Evolutionary conservation across 768 basidiomycete species (phyloP), one percentile per base, ranked within the genome.

Genomic region (Hypholoma sublateritium): DNA sequence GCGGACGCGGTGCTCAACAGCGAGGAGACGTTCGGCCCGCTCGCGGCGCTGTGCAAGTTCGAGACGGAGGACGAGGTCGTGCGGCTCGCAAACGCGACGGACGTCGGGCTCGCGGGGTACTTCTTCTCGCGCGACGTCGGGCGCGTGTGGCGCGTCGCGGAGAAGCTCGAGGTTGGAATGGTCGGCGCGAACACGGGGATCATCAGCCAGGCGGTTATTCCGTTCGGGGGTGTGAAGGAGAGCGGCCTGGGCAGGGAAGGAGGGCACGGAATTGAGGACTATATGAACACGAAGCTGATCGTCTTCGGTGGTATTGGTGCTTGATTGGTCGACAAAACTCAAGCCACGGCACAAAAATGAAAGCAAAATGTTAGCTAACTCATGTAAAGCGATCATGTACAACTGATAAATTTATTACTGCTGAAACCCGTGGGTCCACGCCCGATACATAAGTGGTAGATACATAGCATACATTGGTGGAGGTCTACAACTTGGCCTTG

Each of bases 11-110:
- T 80, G 35, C 67, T 96, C 64, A 81, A 84, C 64, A 67, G 65
- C 9, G 97, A 98, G 69, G 97, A 99, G 78, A 98, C 97, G 0
- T 99, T 99, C 66, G 97, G 96, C 0, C 95, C 93, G 0, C 71
- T 96, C 37, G 94, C 94, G 0, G 89, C 91, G 6, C 75, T 99
- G 21, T 87, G 83, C 69, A 88, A 88, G 67, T 99, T 99, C 67
- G 86, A 91, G 70, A 94, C 93, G 0, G 97, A 99, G 73, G 94
- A 95, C 43, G 90, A 98, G 70, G 95, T 94, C 0, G 78, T 98
- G 55, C 78, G 80, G 62, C 72, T 93, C 50, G 96, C 96, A 32
- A 98, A 99, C 71, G 75, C 83, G 63, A 80, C 87, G 1, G 84
- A 91, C 17, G 84, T 90, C 24, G 97, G 97, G 0, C 78, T 99